phyloP scores from a whole-genome alignment of 352 stramenopile species.

The Globisporangium sylvaticum region DNA sequence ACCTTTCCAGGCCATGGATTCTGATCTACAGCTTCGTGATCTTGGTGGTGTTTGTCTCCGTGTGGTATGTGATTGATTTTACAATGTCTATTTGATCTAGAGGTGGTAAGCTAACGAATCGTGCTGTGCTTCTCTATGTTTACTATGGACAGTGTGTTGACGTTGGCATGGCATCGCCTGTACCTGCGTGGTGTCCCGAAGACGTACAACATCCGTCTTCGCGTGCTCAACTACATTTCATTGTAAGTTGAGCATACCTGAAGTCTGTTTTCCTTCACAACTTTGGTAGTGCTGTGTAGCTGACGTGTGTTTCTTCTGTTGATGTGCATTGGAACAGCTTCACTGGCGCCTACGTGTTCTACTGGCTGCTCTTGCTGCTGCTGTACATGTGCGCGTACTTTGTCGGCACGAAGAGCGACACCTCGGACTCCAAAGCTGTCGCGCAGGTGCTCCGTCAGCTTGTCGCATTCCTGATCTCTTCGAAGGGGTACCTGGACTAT shows the following conservation, averaged over 20 bases:
- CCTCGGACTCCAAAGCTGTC: conserved; percentile 46
- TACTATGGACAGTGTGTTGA: conserved; percentile 50
- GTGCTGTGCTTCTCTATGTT: not conserved
- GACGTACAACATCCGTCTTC: conserved; percentile 87
- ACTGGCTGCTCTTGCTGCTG: conserved; percentile 82
- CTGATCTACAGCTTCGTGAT: conserved; percentile 86
- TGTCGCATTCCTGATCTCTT: conserved; percentile 79
- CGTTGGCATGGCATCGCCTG: conserved; percentile 77
- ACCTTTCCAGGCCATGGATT: conserved; percentile 64
- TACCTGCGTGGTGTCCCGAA: conserved; percentile 83
- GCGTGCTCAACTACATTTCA: conserved; percentile 87
- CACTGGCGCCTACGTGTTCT: conserved; percentile 85
- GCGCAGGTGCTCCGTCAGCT: conserved; percentile 79
- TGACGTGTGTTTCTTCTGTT: not conserved
- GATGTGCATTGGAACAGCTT: conserved; percentile 39
- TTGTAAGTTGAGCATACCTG: conserved; percentile 45
- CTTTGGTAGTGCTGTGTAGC: not conserved
- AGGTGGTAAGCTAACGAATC: not conserved
- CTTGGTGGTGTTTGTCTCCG: conserved; percentile 77
- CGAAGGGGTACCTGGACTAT: conserved; percentile 84
- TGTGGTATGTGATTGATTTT: conserved; percentile 38
- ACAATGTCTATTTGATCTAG: not conserved
- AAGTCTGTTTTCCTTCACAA: not conserved
- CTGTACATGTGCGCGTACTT: conserved; percentile 91
- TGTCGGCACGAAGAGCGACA: conserved; percentile 65